Evolutionary conservation across 169 alveolate genomes (phyloP).

Genomic region (Eimeria sp.): DNA sequence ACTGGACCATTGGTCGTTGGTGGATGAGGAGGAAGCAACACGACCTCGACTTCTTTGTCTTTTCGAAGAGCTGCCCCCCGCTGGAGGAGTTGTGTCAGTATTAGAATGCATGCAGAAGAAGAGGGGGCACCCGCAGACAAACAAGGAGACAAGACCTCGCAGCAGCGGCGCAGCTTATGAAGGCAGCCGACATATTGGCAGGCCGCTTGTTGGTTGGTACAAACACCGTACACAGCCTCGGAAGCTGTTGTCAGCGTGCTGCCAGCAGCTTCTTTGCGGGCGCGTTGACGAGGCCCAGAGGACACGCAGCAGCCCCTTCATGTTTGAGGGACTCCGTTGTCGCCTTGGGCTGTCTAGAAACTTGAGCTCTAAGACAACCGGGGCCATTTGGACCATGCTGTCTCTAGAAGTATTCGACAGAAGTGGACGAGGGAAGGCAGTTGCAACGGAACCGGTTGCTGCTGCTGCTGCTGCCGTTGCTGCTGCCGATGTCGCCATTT

Average conservation of each 20-base stretch:
- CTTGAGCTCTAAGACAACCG: background rate
- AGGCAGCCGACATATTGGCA: background rate
- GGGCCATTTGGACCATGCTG: background rate
- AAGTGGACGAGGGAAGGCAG: background rate
- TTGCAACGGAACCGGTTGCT: background rate
- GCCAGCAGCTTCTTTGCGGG: too few species aligned
- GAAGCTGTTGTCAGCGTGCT: too few species aligned
- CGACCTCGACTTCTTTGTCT: background rate
- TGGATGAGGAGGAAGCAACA: slow-evolving; percentile 42
- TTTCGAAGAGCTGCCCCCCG: slow-evolving; percentile 3
- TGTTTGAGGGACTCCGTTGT: background rate
- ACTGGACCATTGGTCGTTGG: slow-evolving; percentile 58
- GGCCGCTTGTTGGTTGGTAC: background rate
- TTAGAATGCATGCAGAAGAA: too few species aligned
- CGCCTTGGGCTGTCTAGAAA: background rate
- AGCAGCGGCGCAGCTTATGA: background rate
- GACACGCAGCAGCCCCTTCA: background rate
- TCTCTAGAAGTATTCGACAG: background rate
- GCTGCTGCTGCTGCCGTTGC: slow-evolving; percentile 9
- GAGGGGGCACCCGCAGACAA: background rate
- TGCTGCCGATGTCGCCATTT: background rate
- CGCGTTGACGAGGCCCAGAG: too few species aligned
- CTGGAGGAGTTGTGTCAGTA: background rate
- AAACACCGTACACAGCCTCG: background rate
- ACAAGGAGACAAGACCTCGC: background rate